A percentile compares a stretch with the other conserved stretches of the same genome.
Evolutionary conservation across 2,329 filamentous ascomycete genomes (phyloP).

Genomic region (Pseudocercospora pini-densiflorae): DNA sequence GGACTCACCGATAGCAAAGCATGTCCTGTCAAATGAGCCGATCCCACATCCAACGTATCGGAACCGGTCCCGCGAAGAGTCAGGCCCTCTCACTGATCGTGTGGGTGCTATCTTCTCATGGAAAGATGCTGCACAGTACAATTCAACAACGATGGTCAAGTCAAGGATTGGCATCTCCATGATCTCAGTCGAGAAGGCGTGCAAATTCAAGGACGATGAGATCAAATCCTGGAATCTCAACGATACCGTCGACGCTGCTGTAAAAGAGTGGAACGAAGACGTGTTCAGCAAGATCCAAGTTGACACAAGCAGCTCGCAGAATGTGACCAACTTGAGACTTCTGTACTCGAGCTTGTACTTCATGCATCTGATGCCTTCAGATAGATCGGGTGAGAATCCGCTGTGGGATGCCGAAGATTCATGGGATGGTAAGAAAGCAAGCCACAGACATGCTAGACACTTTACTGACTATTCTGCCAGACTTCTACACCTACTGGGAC

Average conservation of each 20-base stretch:
- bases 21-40: slow-evolving; percentile 30
- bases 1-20: slow-evolving; percentile 28
- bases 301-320: slow-evolving; percentile 58
- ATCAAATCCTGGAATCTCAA: slow-evolving; percentile 51
- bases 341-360: slow-evolving; percentile 73
- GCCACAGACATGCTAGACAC: neutral
- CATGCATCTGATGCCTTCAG: slow-evolving; percentile 70
- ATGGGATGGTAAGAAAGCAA: slow-evolving; percentile 53
- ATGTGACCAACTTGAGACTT: slow-evolving; percentile 58
- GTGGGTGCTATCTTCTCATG: slow-evolving; percentile 59
- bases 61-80: slow-evolving; percentile 29
- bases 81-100: slow-evolving; percentile 47
- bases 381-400: slow-evolving; percentile 73
- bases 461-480: slow-evolving; percentile 35
- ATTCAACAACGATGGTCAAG: slow-evolving; percentile 44
- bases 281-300: slow-evolving; percentile 66
- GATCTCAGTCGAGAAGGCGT: slow-evolving; percentile 66
- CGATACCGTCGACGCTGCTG: slow-evolving; percentile 38
- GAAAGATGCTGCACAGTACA: slow-evolving; percentile 37
- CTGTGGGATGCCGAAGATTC: slow-evolving; percentile 67
- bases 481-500: slow-evolving; percentile 72
- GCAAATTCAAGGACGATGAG: slow-evolving; percentile 61
- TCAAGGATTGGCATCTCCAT: slow-evolving; percentile 69
- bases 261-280: slow-evolving; percentile 64
- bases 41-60: slow-evolving; percentile 47